Conservation (phyloP, 257 asterid genomes). For the Scutellaria minor region DNA sequence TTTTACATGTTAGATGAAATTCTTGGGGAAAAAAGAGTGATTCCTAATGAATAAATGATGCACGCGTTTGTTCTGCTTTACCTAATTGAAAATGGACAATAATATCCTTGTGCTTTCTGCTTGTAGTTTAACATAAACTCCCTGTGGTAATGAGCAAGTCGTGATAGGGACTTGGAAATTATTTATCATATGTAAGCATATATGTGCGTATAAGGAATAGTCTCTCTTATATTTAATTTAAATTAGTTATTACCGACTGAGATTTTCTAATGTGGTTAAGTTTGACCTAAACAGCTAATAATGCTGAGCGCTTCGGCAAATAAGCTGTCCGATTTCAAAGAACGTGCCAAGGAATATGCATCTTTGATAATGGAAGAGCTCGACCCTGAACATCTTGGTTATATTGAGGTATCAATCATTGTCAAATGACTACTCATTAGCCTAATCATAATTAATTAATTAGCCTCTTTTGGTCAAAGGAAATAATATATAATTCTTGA, state of each 20-base stretch:
- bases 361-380: constrained; percentile 90
- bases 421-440: too few relatives aligned
- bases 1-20: too few relatives aligned
- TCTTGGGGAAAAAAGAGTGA: too few relatives aligned
- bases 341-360: constrained; percentile 88
- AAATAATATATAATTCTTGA: too few relatives aligned
- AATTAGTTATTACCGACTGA: background rate
- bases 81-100: constrained; percentile 35
- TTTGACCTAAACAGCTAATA: constrained; percentile 65
- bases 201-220: background rate
- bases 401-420: constrained; percentile 74
- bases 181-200: background rate
- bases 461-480: too few relatives aligned
- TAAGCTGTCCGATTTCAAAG: constrained; percentile 81
- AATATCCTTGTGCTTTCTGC: constrained; percentile 7
- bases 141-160: constrained; percentile 8
- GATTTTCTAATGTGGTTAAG: constrained; percentile 26
- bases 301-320: constrained; percentile 94
- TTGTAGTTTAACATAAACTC: background rate
- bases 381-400: constrained; percentile 81
- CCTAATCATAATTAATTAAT: background rate
- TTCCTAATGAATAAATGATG: too few relatives aligned
- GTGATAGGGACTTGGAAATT: constrained; percentile 14
- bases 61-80: background rate
- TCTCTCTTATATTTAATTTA: background rate